Base-by-base conservation (phyloP, 139 green algal species). In the Edaphochlamys debaryana region DNA sequence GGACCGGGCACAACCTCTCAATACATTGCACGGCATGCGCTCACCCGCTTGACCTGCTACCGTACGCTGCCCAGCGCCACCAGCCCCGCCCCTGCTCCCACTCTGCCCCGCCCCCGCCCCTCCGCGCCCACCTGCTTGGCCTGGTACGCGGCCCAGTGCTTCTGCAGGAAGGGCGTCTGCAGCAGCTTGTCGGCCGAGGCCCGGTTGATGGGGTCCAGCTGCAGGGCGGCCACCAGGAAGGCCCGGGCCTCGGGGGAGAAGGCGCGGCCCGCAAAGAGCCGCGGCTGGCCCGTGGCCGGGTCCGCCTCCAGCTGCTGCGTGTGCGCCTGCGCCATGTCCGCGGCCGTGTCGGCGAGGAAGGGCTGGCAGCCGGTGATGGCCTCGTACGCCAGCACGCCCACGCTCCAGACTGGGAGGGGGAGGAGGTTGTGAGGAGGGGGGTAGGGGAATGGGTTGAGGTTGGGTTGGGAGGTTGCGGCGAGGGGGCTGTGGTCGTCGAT, bases 361-460 rank as follows among this genome's bases (percentile, higher is more conserved):
- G 90, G 92, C 79, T 93, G 89, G 60, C 50, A 80, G 69, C 92
- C 92, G 0, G 88, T 92, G 0, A 95, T 74, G 0, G 88, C 79
- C 87, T 95, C 90, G 69, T 87, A 92, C n/a, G 93, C 34, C 2
- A 93, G 32, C 11, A 84, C 87, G 3, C 92, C 92, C 36, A 91
- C 8, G 54, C 62, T 87, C 89, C 88, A 95, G 6, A 95, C 62
- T 81, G 75, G 11, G 74, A 0, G 30, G 0, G 38, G 40, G 37
- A 19, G 29, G n/a, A 27, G 1, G 36, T 52, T 9, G 54, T 11
- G 58, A 25, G 52, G 17, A 6, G 9, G 15, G 45, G 45, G 13
- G 45, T 22, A 13, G 36, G 34, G 50, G 32, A 45, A 34, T 13
- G 69, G 69, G 69, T 41, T 17, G 45, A 45, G 41, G 4, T n/a